Evolutionary conservation across 805 yeast species (phyloP).

Genomic region (Yarrowia divulgata): DNA sequence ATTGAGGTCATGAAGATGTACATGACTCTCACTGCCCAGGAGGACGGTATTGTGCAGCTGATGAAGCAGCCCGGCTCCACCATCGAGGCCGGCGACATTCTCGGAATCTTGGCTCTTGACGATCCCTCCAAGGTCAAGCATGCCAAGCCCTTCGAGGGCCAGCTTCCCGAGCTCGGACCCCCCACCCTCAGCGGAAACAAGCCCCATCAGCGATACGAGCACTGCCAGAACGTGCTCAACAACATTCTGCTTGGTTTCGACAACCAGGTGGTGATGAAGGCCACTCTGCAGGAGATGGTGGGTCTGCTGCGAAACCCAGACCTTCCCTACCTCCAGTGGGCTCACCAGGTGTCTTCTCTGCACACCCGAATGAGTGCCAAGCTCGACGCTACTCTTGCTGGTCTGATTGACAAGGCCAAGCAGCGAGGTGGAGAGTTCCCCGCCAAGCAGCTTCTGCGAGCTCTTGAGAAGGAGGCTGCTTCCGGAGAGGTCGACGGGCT

Average conservation of each 20-base stretch:
- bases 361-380: constrained; percentile 87
- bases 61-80: constrained; percentile 99
- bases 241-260: constrained; percentile 91
- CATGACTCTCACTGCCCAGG: constrained; percentile 95
- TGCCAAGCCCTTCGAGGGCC: constrained; percentile 93
- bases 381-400: constrained; percentile 70
- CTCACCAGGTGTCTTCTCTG: constrained; percentile 80
- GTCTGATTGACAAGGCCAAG: constrained; percentile 69
- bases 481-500: constrained; percentile 57
- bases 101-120: constrained; percentile 92
- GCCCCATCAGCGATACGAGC: constrained; percentile 75
- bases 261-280: constrained; percentile 91
- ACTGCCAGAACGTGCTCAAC: constrained; percentile 64
- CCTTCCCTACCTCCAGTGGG: constrained; percentile 95
- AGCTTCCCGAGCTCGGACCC: constrained; percentile 85
- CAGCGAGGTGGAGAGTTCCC: constrained; percentile 87
- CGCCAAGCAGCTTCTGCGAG: constrained; percentile 78
- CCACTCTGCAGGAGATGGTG: constrained; percentile 75
- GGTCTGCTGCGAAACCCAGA: constrained; percentile 77
- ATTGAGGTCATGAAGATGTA: constrained; percentile 99
- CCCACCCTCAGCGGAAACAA: constrained; percentile 85
- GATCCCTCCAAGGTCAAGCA: constrained; percentile 98
- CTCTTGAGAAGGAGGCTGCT: constrained; percentile 70
- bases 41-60: constrained; percentile 89
- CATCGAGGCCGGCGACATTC: constrained; percentile 93